Evolutionary conservation across 768 basidiomycete genomes (phyloP).

Genomic region (Cubamyces lactineus): DNA sequence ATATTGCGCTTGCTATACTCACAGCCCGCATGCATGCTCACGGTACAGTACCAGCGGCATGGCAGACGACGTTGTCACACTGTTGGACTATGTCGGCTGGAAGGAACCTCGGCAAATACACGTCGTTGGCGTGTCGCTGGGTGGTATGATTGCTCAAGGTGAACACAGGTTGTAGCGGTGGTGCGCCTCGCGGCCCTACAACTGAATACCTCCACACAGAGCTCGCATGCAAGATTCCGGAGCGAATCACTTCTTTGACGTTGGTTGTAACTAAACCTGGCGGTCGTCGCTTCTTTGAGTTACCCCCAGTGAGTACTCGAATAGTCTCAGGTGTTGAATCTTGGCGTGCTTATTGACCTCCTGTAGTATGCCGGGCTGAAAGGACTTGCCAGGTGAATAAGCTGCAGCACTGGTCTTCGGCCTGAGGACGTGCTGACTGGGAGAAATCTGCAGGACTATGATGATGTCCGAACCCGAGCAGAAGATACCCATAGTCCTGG

Average conservation of each 20-base stretch:
- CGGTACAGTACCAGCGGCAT: constrained; percentile 65
- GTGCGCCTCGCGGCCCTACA: too few relatives aligned
- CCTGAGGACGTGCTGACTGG: neutral
- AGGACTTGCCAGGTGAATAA: constrained; percentile 3
- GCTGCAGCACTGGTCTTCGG: neutral
- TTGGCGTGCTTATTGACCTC: neutral
- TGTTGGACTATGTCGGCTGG: constrained; percentile 77
- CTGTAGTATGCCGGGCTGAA: constrained; percentile 2
- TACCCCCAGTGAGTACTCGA: constrained; percentile 57
- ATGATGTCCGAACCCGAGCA: constrained; percentile 44
- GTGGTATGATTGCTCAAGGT: constrained; percentile 88
- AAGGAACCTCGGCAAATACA: constrained; percentile 62
- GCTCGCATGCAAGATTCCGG: constrained; percentile 64
- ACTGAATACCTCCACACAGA: constrained; percentile 46
- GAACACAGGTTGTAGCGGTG: neutral
- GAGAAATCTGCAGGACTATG: constrained; percentile 39
- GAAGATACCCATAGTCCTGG: constrained; percentile 53
- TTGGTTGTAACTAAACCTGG: constrained; percentile 75
- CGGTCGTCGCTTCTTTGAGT: constrained; percentile 55
- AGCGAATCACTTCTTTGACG: constrained; percentile 67
- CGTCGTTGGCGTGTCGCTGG: constrained; percentile 74
- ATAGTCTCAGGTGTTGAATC: too few relatives aligned
- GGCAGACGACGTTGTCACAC: constrained; percentile 72
- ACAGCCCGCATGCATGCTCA: neutral
- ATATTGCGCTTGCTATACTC: neutral